Conservation (phyloP, 768 basidiomycete genomes). For the Roridomyces roridus region DNA sequence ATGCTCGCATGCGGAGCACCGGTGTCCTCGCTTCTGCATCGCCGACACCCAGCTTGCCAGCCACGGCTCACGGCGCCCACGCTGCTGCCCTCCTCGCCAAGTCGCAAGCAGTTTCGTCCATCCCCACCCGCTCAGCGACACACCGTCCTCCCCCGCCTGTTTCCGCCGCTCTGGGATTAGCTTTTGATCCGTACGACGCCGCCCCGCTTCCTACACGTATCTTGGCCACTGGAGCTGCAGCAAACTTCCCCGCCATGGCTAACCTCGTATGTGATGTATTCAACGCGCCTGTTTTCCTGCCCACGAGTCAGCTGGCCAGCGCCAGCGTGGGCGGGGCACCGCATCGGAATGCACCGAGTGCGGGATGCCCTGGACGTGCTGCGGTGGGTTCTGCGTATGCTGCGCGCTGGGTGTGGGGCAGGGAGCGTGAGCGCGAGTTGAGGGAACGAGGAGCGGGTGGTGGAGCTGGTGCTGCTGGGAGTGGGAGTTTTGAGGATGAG, state of each 20-base stretch:
- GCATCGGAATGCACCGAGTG: constrained; percentile 77
- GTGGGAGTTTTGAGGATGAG: constrained; percentile 74
- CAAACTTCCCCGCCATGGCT: constrained; percentile 83
- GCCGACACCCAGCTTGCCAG: background rate
- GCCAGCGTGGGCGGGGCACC: constrained; percentile 71
- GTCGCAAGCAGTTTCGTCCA: constrained; percentile 29
- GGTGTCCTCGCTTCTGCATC: constrained; percentile 60
- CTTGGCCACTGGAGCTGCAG: constrained; percentile 78
- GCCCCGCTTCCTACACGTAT: constrained; percentile 68
- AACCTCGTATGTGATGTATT: constrained; percentile 84
- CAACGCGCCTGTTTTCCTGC: constrained; percentile 81
- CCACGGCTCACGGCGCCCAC: constrained; percentile 49
- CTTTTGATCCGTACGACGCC: constrained; percentile 83
- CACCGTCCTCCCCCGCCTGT: constrained; percentile 31
- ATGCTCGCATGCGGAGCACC: constrained; percentile 74
- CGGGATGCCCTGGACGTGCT: constrained; percentile 71
- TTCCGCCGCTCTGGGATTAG: constrained; percentile 59
- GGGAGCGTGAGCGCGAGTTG: constrained; percentile 44
- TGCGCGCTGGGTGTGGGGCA: constrained; percentile 87
- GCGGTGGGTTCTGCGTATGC: constrained; percentile 79
- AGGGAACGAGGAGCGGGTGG: constrained; percentile 52
- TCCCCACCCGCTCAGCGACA: constrained; percentile 37
- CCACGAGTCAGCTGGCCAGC: constrained; percentile 76
- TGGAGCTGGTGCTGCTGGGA: constrained; percentile 38
- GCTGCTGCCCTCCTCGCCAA: constrained; percentile 33